These are phyloP conservation scores for Salisapilia sapeloensis DNA, from an alignment of 352 stramenopile species.

Conservation along the genomic window DNA sequence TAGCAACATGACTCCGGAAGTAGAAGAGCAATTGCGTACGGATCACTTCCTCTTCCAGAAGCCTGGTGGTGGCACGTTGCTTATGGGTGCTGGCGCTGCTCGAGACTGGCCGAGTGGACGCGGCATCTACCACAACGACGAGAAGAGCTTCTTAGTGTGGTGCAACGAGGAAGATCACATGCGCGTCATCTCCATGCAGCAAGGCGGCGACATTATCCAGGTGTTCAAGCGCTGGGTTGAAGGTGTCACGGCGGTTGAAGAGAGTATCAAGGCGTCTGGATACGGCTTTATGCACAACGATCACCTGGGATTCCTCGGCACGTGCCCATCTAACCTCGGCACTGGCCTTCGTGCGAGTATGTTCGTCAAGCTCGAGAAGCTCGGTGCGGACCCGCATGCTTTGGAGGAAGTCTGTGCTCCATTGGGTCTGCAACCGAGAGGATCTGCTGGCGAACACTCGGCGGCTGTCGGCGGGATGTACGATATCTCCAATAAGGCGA, in stretches of 20 bases:
- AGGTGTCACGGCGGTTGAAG: slow-evolving; percentile 61
- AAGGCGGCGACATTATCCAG: slow-evolving; percentile 79
- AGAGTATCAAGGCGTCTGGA: slow-evolving; percentile 61
- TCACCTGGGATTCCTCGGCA: slow-evolving; percentile 78
- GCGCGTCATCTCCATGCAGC: slow-evolving; percentile 81
- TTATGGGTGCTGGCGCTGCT: slow-evolving; percentile 72
- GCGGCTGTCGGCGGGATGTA: slow-evolving; percentile 74
- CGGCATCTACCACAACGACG: slow-evolving; percentile 88
- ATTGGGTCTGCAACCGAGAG: slow-evolving; percentile 62
- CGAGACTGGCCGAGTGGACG: slow-evolving; percentile 87
- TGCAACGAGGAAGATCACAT: slow-evolving; percentile 85
- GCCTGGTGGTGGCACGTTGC: slow-evolving; percentile 71
- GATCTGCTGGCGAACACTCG: slow-evolving; percentile 70
- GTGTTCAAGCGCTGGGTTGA: slow-evolving; percentile 83
- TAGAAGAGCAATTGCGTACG: slow-evolving; percentile 83
- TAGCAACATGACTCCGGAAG: slow-evolving; percentile 79
- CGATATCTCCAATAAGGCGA: slow-evolving; percentile 89
- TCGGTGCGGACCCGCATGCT: slow-evolving; percentile 47
- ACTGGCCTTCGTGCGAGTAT: slow-evolving; percentile 72
- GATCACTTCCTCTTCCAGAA: slow-evolving; percentile 90
- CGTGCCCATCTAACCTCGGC: slow-evolving; percentile 77
- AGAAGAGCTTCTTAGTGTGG: slow-evolving; percentile 84
- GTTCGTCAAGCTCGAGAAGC: slow-evolving; percentile 73
- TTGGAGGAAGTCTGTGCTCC: slow-evolving; percentile 61
- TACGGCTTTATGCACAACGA: slow-evolving; percentile 80